These are phyloP conservation scores for Chlorencoelia australis DNA, from an alignment of 2,329 filamentous ascomycete species.

Conservation along the genomic window DNA sequence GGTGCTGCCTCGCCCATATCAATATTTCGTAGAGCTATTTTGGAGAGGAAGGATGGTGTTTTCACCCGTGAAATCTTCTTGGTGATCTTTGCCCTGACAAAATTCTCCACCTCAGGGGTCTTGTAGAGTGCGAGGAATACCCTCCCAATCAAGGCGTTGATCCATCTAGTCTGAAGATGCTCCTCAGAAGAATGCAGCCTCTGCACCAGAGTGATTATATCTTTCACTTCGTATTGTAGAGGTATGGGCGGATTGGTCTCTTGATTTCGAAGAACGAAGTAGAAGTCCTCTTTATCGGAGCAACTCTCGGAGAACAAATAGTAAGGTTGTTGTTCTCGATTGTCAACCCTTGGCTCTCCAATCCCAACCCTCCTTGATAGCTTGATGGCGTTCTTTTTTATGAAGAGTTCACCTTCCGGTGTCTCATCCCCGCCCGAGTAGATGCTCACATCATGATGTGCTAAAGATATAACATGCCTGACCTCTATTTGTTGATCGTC, in stretches of 20 bases:
- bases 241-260: slow-evolving; percentile 63
- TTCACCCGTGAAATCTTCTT: slow-evolving; percentile 95
- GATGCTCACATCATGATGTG: slow-evolving; percentile 76
- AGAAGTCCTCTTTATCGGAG: slow-evolving; percentile 97
- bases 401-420: slow-evolving; percentile 87
- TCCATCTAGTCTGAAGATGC: slow-evolving; percentile 80
- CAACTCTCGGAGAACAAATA: slow-evolving; percentile 92
- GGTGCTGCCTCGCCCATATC: slow-evolving; percentile 81
- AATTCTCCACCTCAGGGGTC: slow-evolving; percentile 69
- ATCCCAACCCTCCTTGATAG: slow-evolving; percentile 55
- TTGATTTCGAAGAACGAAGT: slow-evolving; percentile 81
- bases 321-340: slow-evolving; percentile 65
- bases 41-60: slow-evolving; percentile 80
- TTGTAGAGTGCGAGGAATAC: slow-evolving; percentile 83
- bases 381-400: slow-evolving; percentile 85
- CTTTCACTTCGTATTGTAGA: slow-evolving; percentile 68
- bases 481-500: slow-evolving; percentile 93
- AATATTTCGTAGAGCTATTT: slow-evolving; percentile 72
- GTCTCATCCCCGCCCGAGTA: slow-evolving; percentile 71
- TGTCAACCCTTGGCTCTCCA: slow-evolving; percentile 45
- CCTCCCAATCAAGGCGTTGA: slow-evolving; percentile 84
- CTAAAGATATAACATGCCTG: slow-evolving; percentile 86
- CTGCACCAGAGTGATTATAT: slow-evolving; percentile 85
- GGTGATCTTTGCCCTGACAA: slow-evolving; percentile 75
- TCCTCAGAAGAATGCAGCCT: slow-evolving; percentile 86